Conservation (phyloP, 192 early-diverging fungal genomes). For the Backusella parvicylindrica region DNA sequence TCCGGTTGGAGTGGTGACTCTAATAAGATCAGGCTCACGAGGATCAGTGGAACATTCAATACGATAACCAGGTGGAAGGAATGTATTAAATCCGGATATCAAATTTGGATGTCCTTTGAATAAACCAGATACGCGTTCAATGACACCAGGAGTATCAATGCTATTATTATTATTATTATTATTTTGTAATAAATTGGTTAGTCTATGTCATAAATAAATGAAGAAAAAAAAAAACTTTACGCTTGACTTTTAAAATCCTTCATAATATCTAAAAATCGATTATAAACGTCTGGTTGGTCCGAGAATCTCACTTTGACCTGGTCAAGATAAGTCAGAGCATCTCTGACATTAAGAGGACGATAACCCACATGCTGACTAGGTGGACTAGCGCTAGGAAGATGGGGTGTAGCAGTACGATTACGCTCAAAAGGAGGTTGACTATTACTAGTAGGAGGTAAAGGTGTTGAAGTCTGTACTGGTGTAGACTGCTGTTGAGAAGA, state of each 20-base stretch:
- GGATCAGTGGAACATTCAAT: slow-evolving; percentile 89
- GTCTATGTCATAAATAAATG: background rate
- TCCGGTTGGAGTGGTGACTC: slow-evolving; percentile 86
- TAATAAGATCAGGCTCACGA: slow-evolving; percentile 67
- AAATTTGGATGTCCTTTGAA: slow-evolving; percentile 87
- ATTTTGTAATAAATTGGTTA: background rate
- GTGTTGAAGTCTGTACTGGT: slow-evolving; percentile 26
- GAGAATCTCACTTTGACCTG: slow-evolving; percentile 92
- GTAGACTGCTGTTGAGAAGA: background rate
- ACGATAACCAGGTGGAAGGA: slow-evolving; percentile 95
- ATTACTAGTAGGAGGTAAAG: slow-evolving; percentile 15
- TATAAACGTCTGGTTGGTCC: slow-evolving; percentile 94
- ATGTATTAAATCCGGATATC: slow-evolving; percentile 98
- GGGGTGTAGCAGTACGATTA: slow-evolving; percentile 23
- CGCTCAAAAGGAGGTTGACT: background rate
- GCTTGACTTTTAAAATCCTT: slow-evolving; percentile 98
- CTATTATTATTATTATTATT: slow-evolving; percentile 29
- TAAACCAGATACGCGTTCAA: slow-evolving; percentile 93
- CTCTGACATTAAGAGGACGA: slow-evolving; percentile 80
- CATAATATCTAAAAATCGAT: slow-evolving; percentile 98
- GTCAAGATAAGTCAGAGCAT: slow-evolving; percentile 95
- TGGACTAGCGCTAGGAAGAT: slow-evolving; percentile 7
- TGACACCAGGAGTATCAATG: slow-evolving; percentile 97
- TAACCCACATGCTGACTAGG: slow-evolving; percentile 21
- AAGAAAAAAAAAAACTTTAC: slow-evolving; percentile 38